phyloP scores from a whole-genome alignment of 768 basidiomycete species.

The Lactifluus piperatus region DNA sequence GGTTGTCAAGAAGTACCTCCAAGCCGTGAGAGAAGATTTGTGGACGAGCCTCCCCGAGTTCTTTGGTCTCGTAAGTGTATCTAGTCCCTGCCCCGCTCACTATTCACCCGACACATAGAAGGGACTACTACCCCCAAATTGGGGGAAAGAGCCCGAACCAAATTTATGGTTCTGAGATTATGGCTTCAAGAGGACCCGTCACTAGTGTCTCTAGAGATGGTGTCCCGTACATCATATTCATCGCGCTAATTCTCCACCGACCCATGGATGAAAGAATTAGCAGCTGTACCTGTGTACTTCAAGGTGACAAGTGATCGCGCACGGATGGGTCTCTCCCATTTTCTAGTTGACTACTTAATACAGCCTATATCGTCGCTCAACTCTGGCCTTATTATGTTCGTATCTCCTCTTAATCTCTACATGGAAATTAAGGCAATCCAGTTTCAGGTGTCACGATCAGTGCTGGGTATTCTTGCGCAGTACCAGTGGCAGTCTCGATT shows the following conservation, averaged over 20 bases:
- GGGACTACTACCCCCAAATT: constrained; percentile 1
- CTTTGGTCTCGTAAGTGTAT: constrained; percentile 13
- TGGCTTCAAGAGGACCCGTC: background rate
- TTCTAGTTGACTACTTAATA: background rate
- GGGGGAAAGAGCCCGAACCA: constrained; percentile 16
- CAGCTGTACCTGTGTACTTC: background rate
- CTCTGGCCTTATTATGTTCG: background rate
- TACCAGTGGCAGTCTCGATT: background rate
- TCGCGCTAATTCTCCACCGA: background rate
- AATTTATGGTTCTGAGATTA: constrained; percentile 12
- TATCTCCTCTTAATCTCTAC: background rate
- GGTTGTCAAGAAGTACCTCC: constrained; percentile 7
- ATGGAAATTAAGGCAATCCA: background rate
- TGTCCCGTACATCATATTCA: background rate
- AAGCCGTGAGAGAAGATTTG: constrained; percentile 10
- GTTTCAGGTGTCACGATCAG: background rate
- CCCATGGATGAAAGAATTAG: background rate
- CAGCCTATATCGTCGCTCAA: background rate
- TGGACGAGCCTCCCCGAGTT: constrained; percentile 13
- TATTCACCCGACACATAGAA: constrained; percentile 5
- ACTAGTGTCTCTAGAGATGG: background rate
- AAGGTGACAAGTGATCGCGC: background rate
- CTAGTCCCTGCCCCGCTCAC: background rate
- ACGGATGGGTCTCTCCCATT: background rate
- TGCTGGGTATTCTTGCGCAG: background rate